Conservation (phyloP, 345 rosid species). For the Syzygium aqueum region DNA sequence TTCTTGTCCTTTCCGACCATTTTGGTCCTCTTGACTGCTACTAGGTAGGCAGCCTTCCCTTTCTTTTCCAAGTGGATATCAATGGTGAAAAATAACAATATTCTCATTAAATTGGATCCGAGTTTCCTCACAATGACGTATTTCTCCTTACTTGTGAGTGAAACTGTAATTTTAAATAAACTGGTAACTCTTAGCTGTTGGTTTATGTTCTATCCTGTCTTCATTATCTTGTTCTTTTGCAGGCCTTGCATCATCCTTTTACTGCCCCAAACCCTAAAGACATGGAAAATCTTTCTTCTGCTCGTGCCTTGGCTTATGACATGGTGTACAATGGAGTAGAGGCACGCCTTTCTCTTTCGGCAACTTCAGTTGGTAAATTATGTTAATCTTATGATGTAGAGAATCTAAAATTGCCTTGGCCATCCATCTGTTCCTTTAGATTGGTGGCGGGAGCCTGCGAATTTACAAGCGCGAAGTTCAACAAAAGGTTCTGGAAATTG, state of each 20-base stretch:
- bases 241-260: constrained; percentile 98
- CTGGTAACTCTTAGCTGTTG: neutral
- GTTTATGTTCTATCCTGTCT: neutral
- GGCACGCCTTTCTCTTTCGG: constrained; percentile 28
- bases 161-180: neutral
- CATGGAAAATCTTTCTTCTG: constrained; percentile 72
- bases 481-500: constrained; percentile 72
- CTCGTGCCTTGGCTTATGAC: constrained; percentile 94
- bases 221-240: constrained; percentile 1
- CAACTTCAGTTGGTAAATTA: neutral
- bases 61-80: neutral
- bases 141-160: neutral
- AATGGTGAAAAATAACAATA: neutral
- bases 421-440: constrained; percentile 31
- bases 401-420: neutral
- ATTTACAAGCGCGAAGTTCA: constrained; percentile 83
- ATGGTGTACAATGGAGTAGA: constrained; percentile 98
- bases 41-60: neutral
- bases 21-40: neutral
- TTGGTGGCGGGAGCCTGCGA: constrained; percentile 99
- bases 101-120: neutral
- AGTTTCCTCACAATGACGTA: neutral
- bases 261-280: constrained; percentile 96
- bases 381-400: neutral
- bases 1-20: neutral